A percentile compares a stretch with the other conserved stretches of the same genome.
Evolutionary conservation across 106 monocot species (phyloP).

Genomic region (Amphibolis antarctica): DNA sequence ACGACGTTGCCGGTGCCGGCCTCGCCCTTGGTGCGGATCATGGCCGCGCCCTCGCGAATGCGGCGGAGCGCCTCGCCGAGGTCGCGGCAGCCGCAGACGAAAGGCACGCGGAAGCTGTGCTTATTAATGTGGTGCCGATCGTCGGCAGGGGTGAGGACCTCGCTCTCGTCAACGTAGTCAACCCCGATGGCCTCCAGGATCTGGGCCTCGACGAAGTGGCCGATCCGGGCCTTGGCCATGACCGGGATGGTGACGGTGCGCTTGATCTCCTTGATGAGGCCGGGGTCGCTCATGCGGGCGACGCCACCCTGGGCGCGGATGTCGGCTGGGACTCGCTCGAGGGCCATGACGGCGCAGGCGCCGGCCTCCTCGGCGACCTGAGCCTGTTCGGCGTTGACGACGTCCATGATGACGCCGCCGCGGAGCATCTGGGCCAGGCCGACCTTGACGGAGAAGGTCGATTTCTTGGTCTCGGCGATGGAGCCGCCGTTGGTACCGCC

Average conservation of each 20-base stretch:
- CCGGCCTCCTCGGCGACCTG: conserved; percentile 23
- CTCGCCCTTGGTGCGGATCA: conserved; percentile 27
- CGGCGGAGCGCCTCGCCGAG: conserved; percentile 27
- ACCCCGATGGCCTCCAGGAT: no score
- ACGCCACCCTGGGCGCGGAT: conserved; percentile 21
- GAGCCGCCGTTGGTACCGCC: conserved; percentile 17
- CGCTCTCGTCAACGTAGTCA: no score
- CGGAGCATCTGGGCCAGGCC: conserved; percentile 25
- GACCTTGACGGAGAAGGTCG: conserved; percentile 22
- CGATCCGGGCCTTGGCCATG: conserved; percentile 25
- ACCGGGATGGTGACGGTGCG: conserved; percentile 21
- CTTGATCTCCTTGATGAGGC: conserved; percentile 22
- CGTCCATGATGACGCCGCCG: conserved; percentile 30
- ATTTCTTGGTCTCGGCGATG: conserved; percentile 17
- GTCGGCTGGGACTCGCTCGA: conserved; percentile 23
- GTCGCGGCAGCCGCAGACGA: conserved; percentile 25
- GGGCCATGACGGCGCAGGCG: conserved; percentile 24
- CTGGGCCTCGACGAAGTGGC: no score
- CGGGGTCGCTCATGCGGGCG: conserved; percentile 22
- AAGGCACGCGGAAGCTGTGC: conserved; percentile 23
- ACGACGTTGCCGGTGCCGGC: conserved; percentile 21
- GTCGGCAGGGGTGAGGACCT: no score
- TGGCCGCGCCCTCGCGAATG: conserved; percentile 24
- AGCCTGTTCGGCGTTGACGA: conserved; percentile 19
- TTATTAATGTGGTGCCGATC: no score